Conservation (phyloP, 345 rosid genomes). For the Eucalyptus erythrocorys region DNA sequence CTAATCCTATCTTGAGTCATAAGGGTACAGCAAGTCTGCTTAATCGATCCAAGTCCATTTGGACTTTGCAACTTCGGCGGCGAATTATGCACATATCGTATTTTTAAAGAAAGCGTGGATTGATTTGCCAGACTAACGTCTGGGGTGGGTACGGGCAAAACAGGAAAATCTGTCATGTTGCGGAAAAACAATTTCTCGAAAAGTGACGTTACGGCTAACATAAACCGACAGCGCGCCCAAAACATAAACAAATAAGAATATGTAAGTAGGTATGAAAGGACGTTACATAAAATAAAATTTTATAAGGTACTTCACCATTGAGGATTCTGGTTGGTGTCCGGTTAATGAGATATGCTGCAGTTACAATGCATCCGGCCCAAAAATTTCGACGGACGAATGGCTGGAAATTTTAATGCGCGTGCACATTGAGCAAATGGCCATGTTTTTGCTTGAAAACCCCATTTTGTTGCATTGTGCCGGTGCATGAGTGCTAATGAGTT, state of each 20-base stretch:
- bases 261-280: neutral
- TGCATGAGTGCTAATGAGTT: neutral
- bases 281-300: neutral
- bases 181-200: neutral
- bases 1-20: neutral
- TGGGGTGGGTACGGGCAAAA: neutral
- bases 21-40: neutral
- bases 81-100: neutral
- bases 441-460: neutral
- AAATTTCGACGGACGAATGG: neutral
- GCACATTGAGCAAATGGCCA: neutral
- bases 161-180: neutral
- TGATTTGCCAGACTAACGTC: neutral
- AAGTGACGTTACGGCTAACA: neutral
- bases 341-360: neutral
- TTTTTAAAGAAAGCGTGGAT: neutral
- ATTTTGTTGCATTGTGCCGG: neutral
- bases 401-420: neutral
- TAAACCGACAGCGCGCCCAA: neutral
- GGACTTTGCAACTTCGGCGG: neutral
- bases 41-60: neutral
- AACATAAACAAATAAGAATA: neutral
- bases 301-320: neutral
- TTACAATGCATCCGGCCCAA: neutral
- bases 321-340: neutral